Evolutionary conservation across 345 rosid genomes (phyloP), one percentile per base, ranked within the genome.

Genomic region (Cardamine chenopodiifolia): DNA sequence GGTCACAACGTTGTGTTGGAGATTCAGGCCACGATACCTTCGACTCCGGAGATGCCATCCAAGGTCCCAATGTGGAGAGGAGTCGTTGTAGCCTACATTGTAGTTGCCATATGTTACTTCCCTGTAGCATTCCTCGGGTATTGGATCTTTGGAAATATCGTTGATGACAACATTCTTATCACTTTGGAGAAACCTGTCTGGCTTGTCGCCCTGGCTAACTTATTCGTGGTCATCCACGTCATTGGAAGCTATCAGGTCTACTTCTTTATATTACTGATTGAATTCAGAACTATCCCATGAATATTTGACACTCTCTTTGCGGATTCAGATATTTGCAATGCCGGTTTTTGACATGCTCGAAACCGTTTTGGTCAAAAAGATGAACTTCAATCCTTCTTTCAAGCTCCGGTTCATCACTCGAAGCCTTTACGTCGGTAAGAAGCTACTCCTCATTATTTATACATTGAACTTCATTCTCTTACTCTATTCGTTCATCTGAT

Each of bases 11-110:
- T 94, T 31, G 96, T 85, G 19, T 49, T 91, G 73, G 98, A 94
- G 83, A 91, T 94, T 72, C 97, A 94, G 42, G 97, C 97, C 13
- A 94, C 98, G 4, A 89, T 94, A 8, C 96, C 97, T 72, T 94
- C 98, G 0, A 85, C 96, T 8, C 96, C 96, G 0, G 97, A 91
- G 42, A 75, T 62, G 2, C 97, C 98, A 28, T 91, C 98, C 7
- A 90, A 91, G 79, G 67, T 61, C 10, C 86, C 97, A 2, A 91
- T 94, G 97, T 94, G 97, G 96, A 88, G 67, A 80, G 97, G 98
- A 47, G 97, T 87, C 3, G 11, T 94, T 34, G 81, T 88, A 8
- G 96, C 98, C 0, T 94, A 91, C 78, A 18, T 84, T 2, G n/a
- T 90, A 5, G 95, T 88, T n/a, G 96, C 95, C 15, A 5, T 91